Conservation (phyloP, 2,329 filamentous ascomycete species). For the Aspergillus fijiensis region DNA sequence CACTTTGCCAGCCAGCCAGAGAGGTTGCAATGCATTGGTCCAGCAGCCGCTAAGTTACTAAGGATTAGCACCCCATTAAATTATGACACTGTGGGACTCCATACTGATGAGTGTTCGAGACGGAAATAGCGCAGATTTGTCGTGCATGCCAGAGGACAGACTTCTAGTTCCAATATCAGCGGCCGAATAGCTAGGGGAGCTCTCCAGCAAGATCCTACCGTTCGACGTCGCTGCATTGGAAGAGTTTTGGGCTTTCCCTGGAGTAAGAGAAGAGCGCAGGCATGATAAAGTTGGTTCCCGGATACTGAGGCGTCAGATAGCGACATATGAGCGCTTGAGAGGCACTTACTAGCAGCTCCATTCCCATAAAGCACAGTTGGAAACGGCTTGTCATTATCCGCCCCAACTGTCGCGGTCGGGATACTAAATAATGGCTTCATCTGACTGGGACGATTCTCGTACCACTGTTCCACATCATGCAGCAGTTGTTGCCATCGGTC, state of each 20-base stretch:
- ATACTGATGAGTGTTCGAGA: slow-evolving; percentile 45
- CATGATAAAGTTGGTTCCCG: slow-evolving; percentile 38
- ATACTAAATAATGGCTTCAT: slow-evolving; percentile 30
- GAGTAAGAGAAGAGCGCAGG: slow-evolving; percentile 30
- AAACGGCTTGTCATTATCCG: slow-evolving; percentile 21
- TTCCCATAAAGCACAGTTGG: slow-evolving; percentile 30
- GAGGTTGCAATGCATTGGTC: slow-evolving; percentile 49
- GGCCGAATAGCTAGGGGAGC: neutral
- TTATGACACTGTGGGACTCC: neutral
- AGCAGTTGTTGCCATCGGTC: slow-evolving; percentile 43
- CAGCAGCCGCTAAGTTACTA: slow-evolving; percentile 35
- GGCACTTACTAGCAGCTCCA: slow-evolving; percentile 26
- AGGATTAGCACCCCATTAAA: neutral
- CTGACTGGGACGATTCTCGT: slow-evolving; percentile 31
- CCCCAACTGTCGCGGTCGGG: slow-evolving; percentile 9
- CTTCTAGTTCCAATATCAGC: slow-evolving; percentile 21
- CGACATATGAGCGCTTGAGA: no score
- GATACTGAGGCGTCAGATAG: slow-evolving; percentile 23
- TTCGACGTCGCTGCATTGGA: slow-evolving; percentile 20
- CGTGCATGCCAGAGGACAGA: slow-evolving; percentile 51
- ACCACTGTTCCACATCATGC: slow-evolving; percentile 45
- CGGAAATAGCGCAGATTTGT: slow-evolving; percentile 49
- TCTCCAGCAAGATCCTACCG: slow-evolving; percentile 17
- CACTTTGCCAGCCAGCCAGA: slow-evolving; percentile 49
- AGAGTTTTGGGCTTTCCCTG: slow-evolving; percentile 32